A percentile compares a stretch with the other conserved stretches of the same genome.
Evolutionary conservation across 140 eudicot genomes (phyloP).

Genomic region (Cichorium intybus): DNA sequence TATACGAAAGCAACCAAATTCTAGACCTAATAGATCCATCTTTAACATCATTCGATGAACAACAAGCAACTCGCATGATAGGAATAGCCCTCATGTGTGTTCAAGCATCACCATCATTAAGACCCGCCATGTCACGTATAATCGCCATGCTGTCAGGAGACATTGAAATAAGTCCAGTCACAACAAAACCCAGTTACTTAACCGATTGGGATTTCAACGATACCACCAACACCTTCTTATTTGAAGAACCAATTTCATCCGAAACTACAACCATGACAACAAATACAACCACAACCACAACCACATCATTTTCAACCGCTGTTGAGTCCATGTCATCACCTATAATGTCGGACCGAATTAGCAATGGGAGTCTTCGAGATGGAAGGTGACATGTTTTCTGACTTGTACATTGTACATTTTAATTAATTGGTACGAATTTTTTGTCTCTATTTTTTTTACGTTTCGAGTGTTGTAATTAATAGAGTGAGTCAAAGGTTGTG

Average conservation of each 20-base stretch:
- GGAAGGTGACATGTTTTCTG: conserved; percentile 24
- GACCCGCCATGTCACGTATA: conserved; percentile 60
- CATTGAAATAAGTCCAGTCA: conserved; percentile 30
- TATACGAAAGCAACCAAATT: conserved; percentile 31
- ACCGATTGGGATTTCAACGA: conserved; percentile 54
- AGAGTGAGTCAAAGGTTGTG: no score
- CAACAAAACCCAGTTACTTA: conserved; percentile 49
- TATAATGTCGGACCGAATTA: conserved; percentile 21
- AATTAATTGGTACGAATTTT: neutral
- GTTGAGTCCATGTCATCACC: conserved; percentile 24
- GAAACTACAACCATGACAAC: conserved; percentile 16
- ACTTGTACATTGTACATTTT: neutral
- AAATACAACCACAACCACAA: conserved; percentile 8
- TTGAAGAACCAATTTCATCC: conserved; percentile 22
- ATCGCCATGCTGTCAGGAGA: conserved; percentile 52
- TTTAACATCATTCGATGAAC: conserved; percentile 23
- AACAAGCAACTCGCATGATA: conserved; percentile 44
- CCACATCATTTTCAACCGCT: conserved; percentile 36
- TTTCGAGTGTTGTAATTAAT: no score
- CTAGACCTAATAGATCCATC: conserved; percentile 40
- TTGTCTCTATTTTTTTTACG: no score
- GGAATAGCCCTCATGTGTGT: conserved; percentile 53
- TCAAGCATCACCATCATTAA: conserved; percentile 46
- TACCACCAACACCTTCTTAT: conserved; percentile 26
- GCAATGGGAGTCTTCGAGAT: conserved; percentile 25